phyloP scores from a whole-genome alignment of 2,329 filamentous ascomycete species.

The Plectosphaerella plurivora region DNA sequence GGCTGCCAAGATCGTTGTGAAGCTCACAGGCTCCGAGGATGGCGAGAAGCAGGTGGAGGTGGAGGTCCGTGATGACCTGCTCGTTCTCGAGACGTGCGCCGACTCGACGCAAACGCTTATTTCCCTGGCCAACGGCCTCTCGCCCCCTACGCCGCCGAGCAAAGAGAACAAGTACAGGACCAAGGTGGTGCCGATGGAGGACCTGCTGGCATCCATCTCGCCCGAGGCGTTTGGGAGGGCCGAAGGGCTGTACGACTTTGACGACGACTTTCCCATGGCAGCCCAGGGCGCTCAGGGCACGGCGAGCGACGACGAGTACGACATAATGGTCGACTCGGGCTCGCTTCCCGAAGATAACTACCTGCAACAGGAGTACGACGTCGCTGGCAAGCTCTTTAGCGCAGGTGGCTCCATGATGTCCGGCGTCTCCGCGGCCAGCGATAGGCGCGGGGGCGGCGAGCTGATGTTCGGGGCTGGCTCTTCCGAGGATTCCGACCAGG shows the following conservation, averaged over 20 bases:
- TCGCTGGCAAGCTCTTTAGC: constrained; percentile 45
- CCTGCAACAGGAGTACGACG: constrained; percentile 39
- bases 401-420: constrained; percentile 31
- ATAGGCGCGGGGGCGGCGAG: constrained; percentile 24
- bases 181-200: constrained; percentile 76
- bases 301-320: constrained; percentile 31
- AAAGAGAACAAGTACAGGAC: constrained; percentile 84
- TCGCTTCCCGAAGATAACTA: constrained; percentile 37
- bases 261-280: constrained; percentile 56
- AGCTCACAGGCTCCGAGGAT: constrained; percentile 51
- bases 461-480: constrained; percentile 29
- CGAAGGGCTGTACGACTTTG: constrained; percentile 58
- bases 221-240: constrained; percentile 72
- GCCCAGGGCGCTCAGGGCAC: constrained; percentile 30
- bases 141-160: constrained; percentile 77
- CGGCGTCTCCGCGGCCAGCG: constrained; percentile 33
- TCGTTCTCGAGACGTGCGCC: constrained; percentile 91
- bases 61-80: constrained; percentile 77
- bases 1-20: constrained; percentile 66
- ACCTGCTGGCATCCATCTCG: constrained; percentile 86
- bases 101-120: constrained; percentile 95
- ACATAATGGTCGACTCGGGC: constrained; percentile 23
- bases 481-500: constrained; percentile 42
- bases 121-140: constrained; percentile 70
- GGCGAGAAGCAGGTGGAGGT: constrained; percentile 68